Conservation (phyloP, 805 yeast species). For the Wickerhamomyces kurtzmanii region DNA sequence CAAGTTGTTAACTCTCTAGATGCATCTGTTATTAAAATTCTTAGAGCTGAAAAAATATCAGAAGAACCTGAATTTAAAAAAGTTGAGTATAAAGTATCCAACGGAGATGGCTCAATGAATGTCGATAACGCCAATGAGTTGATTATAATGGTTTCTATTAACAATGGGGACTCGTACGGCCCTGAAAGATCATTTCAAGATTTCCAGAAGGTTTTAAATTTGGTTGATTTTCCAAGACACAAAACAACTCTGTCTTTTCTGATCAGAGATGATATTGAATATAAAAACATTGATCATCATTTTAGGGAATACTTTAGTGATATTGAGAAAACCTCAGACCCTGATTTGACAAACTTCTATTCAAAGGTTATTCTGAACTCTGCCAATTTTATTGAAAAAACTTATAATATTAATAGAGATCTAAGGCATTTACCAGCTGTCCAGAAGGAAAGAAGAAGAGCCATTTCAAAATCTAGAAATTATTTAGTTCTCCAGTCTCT, state of each 20-base stretch:
- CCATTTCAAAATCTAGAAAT: slow-evolving; percentile 15
- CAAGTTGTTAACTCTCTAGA: no score
- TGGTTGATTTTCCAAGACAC: slow-evolving; percentile 3
- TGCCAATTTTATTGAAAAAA: slow-evolving; percentile 25
- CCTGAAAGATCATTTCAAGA: slow-evolving; percentile 4
- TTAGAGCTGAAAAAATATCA: no score
- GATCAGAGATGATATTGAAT: slow-evolving; percentile 5
- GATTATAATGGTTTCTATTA: slow-evolving; percentile 2
- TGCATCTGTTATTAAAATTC: no score
- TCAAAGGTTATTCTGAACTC: slow-evolving; percentile 17
- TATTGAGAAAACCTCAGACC: slow-evolving; percentile 1
- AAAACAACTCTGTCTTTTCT: slow-evolving; percentile 10
- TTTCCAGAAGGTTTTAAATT: slow-evolving; percentile 6
- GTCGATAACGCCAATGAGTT: slow-evolving; percentile 1
- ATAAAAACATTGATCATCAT: slow-evolving; percentile 4
- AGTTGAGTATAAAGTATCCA: not conserved
- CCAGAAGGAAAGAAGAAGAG: slow-evolving; percentile 15
- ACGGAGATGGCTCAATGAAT: slow-evolving; percentile 1
- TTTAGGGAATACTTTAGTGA: not conserved
- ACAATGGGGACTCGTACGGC: slow-evolving; percentile 5
- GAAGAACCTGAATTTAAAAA: not conserved
- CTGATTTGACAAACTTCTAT: not conserved
- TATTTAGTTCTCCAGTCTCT: slow-evolving; percentile 14
- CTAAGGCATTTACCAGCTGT: slow-evolving; percentile 9
- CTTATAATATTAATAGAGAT: slow-evolving; percentile 7